Evolutionary conservation across 305 asterid genomes (phyloP).

Genomic region (Fraxinus latifolia): DNA sequence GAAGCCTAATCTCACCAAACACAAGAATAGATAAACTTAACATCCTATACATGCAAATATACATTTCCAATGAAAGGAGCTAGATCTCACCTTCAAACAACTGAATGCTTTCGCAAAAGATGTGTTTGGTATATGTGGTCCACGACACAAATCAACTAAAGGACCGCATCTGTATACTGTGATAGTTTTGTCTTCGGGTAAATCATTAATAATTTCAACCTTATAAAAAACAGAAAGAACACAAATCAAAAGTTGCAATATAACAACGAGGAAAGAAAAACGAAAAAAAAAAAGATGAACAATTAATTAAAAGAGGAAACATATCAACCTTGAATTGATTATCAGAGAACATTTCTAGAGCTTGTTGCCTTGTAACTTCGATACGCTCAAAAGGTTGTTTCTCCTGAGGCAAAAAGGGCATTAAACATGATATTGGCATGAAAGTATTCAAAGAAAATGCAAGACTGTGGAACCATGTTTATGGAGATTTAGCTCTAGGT

Average conservation of each 20-base stretch:
- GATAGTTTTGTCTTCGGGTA: constrained; percentile 87
- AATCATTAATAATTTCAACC: constrained; percentile 90
- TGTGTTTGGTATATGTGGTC: constrained; percentile 94
- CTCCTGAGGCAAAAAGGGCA: constrained; percentile 47
- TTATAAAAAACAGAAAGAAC: constrained; percentile 26
- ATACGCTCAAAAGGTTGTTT: constrained; percentile 92
- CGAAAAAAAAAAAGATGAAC: constrained; percentile 6
- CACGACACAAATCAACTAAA: constrained; percentile 91
- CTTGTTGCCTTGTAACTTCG: constrained; percentile 83
- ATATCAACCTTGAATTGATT: constrained; percentile 73
- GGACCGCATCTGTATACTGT: constrained; percentile 98
- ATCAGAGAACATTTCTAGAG: constrained; percentile 84
- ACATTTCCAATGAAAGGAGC: neutral
- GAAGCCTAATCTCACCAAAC: constrained; percentile 60
- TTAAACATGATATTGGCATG: neutral
- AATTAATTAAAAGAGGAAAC: neutral
- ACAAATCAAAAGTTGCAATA: constrained; percentile 20
- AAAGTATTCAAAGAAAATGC: neutral
- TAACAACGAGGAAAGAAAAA: neutral
- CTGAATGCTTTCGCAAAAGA: constrained; percentile 87
- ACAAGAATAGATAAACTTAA: constrained; percentile 10
- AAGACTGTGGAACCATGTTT: neutral
- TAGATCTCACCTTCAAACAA: constrained; percentile 75
- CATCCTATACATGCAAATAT: constrained; percentile 7
- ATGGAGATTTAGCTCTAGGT: neutral